Percentiles rank a stretch among this genome's conserved stretches.
phyloP scores from a whole-genome alignment of 2,329 filamentous ascomycete species.

The Diaporthe destruens region DNA sequence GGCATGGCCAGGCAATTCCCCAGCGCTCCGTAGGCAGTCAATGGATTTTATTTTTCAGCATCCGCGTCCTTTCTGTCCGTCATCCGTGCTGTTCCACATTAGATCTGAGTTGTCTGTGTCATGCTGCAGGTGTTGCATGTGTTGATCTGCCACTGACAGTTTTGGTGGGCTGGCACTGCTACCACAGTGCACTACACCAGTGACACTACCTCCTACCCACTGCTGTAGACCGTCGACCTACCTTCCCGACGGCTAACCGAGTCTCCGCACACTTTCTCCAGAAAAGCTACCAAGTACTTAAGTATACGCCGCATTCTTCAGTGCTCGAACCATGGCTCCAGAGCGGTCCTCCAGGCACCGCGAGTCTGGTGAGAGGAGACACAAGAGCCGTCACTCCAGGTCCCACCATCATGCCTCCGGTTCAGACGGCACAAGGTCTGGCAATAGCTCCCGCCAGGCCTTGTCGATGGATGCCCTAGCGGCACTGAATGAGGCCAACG shows the following conservation, averaged over 20 bases:
- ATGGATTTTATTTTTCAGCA: slow-evolving; percentile 30
- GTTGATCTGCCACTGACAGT: slow-evolving; percentile 31
- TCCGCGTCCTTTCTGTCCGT: slow-evolving; percentile 5
- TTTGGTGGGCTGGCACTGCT: slow-evolving; percentile 32
- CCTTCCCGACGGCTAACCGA: slow-evolving; percentile 20
- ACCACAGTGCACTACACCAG: too few relatives aligned
- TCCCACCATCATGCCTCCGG: slow-evolving; percentile 40
- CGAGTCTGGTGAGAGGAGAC: slow-evolving; percentile 42
- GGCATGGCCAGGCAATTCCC: background rate
- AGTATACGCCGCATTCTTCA: slow-evolving; percentile 27
- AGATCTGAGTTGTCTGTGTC: slow-evolving; percentile 32
- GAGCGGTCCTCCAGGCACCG: slow-evolving; percentile 41
- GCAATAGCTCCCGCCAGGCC: slow-evolving; percentile 41
- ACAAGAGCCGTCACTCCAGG: slow-evolving; percentile 43
- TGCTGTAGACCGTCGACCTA: slow-evolving; percentile 8
- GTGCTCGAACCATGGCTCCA: slow-evolving; percentile 30
- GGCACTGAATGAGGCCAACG: slow-evolving; percentile 45
- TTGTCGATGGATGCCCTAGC: slow-evolving; percentile 48
- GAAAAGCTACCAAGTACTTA: slow-evolving; percentile 4
- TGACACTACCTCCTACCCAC: background rate
- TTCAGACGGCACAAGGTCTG: slow-evolving; percentile 39
- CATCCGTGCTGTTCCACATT: slow-evolving; percentile 32
- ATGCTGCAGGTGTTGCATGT: slow-evolving; percentile 35
- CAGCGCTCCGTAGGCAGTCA: background rate
- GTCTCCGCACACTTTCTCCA: slow-evolving; percentile 16